Evolutionary conservation across 306 rosid species (phyloP), one percentile per base, ranked within the genome.

Genomic region (Malus sieversii): DNA sequence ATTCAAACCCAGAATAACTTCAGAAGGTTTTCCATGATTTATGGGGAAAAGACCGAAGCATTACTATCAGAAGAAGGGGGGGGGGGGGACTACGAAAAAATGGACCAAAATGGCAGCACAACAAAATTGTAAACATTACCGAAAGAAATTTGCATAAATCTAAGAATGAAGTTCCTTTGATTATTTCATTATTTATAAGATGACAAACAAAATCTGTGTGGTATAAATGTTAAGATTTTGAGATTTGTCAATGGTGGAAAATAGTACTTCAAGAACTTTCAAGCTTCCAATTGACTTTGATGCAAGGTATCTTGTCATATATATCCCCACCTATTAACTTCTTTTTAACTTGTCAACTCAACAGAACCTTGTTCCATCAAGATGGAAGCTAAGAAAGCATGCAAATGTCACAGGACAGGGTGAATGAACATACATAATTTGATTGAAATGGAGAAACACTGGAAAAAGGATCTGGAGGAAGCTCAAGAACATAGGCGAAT

Each of bases 1-100:
- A 90, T 93, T 95, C 97, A 96, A 96, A 92, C 86, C 85, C 90
- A 88, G 86, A 89, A 92, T 90, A 88, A 83, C 73, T 88, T 95
- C 96, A 94, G 96, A 90, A 80, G 82, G 72, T 83, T 64, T 83
- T 81, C 93, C 92, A 84, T 80, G 53, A 77, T 60, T 90, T 81
- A 80, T 38, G 61, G 66, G 63, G 45, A n/a, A 75, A 75, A 40
- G 52, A 63, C 60, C 68, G 23, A 79, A 68, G 63, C 44, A 81
- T 73, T 40, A 35, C 62, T 40, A 20, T 55, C 66, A 66, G 81
- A n/a, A 78, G 1, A 5, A 5, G 6, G 5, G 5, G 25, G 1
- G 1, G 1, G 4, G 4, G 0, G 4, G 4, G 0, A 32, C 69
- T 35, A 58, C 32, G 52, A 48, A 25, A 25, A 70, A 29, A 45